Percentiles rank a stretch among this genome's conserved stretches.
Evolutionary conservation across 306 rosid genomes (phyloP).

Genomic region (Vicia sativa): DNA sequence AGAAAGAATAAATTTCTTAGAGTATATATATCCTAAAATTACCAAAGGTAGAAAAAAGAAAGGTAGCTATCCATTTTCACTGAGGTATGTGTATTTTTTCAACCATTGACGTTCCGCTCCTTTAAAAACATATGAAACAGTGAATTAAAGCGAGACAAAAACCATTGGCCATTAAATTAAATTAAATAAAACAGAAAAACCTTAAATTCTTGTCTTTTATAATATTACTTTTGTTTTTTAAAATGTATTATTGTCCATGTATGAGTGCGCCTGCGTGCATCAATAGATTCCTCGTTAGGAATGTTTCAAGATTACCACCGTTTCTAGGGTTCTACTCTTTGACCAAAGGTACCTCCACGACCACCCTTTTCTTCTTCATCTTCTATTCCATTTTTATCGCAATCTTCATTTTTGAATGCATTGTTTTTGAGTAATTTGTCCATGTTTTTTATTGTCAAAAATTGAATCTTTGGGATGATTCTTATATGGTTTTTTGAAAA

Average conservation of each 20-base stretch:
- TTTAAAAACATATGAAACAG: no score
- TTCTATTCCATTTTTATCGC: neutral
- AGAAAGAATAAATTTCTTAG: no score
- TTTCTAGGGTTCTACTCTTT: conserved; percentile 49
- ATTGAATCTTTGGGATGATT: conserved; percentile 21
- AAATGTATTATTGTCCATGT: conserved; percentile 8
- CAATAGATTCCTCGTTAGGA: conserved; percentile 41
- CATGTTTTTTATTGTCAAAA: neutral
- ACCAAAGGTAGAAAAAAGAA: no score
- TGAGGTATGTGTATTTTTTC: no score
- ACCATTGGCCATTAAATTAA: neutral
- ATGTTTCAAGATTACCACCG: conserved; percentile 40
- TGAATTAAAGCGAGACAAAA: neutral
- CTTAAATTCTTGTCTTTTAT: conserved; percentile 6
- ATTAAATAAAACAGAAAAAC: conserved; percentile 1
- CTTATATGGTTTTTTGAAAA: conserved; percentile 9
- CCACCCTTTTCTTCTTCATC: conserved; percentile 1
- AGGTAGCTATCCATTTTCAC: no score
- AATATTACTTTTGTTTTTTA: neutral
- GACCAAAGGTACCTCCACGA: conserved; percentile 38
- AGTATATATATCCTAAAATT: no score
- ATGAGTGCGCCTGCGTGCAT: conserved; percentile 40
- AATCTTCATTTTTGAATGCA: conserved; percentile 10
- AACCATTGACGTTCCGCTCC: no score
- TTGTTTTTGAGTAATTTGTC: conserved; percentile 22